These are phyloP conservation scores for Sugiyamaella boreocaroliniensis DNA, from an alignment of 805 yeast species.

Conservation along the genomic window DNA sequence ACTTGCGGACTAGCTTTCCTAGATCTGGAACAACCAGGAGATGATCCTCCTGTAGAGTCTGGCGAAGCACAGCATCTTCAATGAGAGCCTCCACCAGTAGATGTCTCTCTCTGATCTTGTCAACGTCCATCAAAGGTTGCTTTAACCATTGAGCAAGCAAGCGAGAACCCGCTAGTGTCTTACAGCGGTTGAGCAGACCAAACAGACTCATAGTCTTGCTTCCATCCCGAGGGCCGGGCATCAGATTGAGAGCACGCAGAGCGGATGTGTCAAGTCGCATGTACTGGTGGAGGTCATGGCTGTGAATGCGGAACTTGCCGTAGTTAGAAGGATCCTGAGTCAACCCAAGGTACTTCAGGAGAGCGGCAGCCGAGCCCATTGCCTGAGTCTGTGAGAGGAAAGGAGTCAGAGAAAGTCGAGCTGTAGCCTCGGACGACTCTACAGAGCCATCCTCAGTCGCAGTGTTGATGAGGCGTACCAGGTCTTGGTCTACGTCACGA, in stretches of 20 bases:
- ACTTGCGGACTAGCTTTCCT: constrained; percentile 63
- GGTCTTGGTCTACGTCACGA: constrained; percentile 71
- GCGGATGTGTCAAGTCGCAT: constrained; percentile 93
- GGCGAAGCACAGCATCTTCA: constrained; percentile 62
- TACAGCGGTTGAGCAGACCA: constrained; percentile 83
- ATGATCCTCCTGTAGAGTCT: constrained; percentile 58
- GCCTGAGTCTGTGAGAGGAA: constrained; percentile 43
- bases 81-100: constrained; percentile 64
- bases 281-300: constrained; percentile 67
- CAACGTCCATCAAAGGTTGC: constrained; percentile 74
- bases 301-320: constrained; percentile 47
- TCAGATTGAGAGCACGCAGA: constrained; percentile 75
- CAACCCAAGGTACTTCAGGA: constrained; percentile 61
- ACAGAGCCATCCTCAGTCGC: background rate
- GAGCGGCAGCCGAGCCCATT: constrained; percentile 58
- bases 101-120: constrained; percentile 61
- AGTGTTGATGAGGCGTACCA: constrained; percentile 50
- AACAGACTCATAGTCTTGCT: constrained; percentile 57
- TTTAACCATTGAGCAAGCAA: constrained; percentile 89
- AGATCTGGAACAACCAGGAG: constrained; percentile 76
- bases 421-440: background rate
- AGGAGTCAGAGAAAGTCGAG: constrained; percentile 22
- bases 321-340: constrained; percentile 49
- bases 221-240: constrained; percentile 51
- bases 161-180: constrained; percentile 82